Conservation (phyloP, 2,329 filamentous ascomycete genomes). For the Paraconiothyrium brasiliense region DNA sequence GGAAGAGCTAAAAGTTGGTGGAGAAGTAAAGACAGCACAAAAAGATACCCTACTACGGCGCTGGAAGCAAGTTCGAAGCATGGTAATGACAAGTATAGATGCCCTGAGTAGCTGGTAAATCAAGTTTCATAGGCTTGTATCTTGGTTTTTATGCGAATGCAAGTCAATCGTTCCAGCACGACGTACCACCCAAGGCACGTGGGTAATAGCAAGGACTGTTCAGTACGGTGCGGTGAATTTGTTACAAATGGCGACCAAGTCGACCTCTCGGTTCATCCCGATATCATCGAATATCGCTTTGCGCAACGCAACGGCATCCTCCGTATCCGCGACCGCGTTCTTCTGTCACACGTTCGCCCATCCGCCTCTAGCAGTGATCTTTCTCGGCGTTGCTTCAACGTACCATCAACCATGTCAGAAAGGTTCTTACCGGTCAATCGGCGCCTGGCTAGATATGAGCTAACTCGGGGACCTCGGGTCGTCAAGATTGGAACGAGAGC, state of each 20-base stretch:
- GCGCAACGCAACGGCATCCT: background rate
- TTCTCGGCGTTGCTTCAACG: background rate
- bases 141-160: background rate
- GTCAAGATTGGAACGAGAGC: background rate
- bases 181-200: background rate
- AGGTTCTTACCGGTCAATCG: background rate
- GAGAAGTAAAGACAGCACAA: slow-evolving; percentile 25
- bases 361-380: background rate
- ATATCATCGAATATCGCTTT: background rate
- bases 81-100: slow-evolving; percentile 26
- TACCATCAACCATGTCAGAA: background rate
- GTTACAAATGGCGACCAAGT: background rate
- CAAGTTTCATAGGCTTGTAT: background rate
- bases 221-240: background rate
- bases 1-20: slow-evolving; percentile 26
- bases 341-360: background rate
- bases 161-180: background rate
- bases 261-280: background rate
- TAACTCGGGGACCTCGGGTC: background rate
- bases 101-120: slow-evolving; percentile 1
- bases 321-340: background rate
- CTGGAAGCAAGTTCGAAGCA: slow-evolving; percentile 52
- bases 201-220: background rate
- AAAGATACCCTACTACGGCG: slow-evolving; percentile 35
- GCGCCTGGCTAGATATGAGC: background rate